A percentile compares a stretch with the other conserved stretches of the same genome.
Conservation (phyloP, 805 yeast genomes). For the Candida anglica region DNA sequence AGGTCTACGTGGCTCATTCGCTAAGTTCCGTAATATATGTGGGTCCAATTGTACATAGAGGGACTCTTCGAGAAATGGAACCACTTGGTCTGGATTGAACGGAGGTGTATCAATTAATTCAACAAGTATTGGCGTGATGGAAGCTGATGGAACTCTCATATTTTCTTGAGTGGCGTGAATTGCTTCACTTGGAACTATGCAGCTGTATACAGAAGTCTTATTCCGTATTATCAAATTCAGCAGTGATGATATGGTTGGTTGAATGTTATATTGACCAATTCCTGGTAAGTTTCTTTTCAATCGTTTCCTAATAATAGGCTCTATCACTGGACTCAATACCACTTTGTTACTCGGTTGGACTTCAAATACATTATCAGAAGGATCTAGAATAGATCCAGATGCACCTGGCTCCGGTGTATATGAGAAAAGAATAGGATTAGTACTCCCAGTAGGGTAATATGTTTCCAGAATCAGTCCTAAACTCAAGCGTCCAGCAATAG, state of each 20-base stretch:
- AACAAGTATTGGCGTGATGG: slow-evolving; percentile 54
- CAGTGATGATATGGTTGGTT: too few relatives aligned
- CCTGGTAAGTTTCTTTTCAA: not conserved
- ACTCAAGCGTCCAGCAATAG: slow-evolving; percentile 47
- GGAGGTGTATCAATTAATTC: slow-evolving; percentile 77
- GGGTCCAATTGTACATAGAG: slow-evolving; percentile 58
- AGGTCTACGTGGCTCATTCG: slow-evolving; percentile 57
- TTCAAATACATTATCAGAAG: slow-evolving; percentile 7
- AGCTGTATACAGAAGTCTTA: slow-evolving; percentile 2
- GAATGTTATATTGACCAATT: too few relatives aligned
- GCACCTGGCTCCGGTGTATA: slow-evolving; percentile 37
- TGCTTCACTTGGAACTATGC: not conserved
- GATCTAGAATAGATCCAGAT: slow-evolving; percentile 21
- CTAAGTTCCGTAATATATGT: slow-evolving; percentile 56
- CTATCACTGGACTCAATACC: slow-evolving; percentile 24
- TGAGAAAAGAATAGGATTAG: slow-evolving; percentile 55
- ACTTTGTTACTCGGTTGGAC: slow-evolving; percentile 7
- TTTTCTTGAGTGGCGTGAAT: not conserved
- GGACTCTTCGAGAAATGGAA: slow-evolving; percentile 75
- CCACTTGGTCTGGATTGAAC: slow-evolving; percentile 59
- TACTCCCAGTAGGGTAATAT: slow-evolving; percentile 68
- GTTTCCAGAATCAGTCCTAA: slow-evolving; percentile 56
- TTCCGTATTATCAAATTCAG: not conserved
- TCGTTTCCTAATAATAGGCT: too few relatives aligned
- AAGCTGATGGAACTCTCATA: slow-evolving; percentile 40